These are phyloP conservation scores for Picea mariana DNA, from an alignment of 83 land plant genomes.

Conservation along the genomic window DNA sequence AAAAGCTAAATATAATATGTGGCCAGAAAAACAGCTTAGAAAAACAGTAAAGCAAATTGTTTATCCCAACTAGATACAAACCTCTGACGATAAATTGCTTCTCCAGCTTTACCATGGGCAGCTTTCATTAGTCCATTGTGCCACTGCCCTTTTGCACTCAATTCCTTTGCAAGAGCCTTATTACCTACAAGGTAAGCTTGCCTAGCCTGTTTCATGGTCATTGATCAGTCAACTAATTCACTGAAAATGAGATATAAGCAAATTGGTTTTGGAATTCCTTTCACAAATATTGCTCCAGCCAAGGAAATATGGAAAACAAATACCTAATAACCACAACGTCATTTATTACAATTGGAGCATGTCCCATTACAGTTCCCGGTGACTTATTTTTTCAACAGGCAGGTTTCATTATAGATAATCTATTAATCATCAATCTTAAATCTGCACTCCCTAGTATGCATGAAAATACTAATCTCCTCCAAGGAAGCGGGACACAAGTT, in stretches of 20 bases:
- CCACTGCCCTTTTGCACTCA: constrained; percentile 81
- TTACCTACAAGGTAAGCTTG: constrained; percentile 87
- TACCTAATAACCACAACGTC: neutral
- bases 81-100: constrained; percentile 86
- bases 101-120: constrained; percentile 86
- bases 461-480: no score
- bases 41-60: neutral
- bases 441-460: neutral
- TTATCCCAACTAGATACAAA: constrained; percentile 21
- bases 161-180: constrained; percentile 88
- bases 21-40: neutral
- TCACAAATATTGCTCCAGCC: neutral
- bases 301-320: neutral
- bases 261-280: neutral
- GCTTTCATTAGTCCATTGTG: constrained; percentile 85
- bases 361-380: neutral
- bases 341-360: neutral
- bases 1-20: neutral
- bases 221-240: neutral
- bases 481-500: neutral
- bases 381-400: neutral
- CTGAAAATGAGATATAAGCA: neutral
- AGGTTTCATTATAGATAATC: neutral
- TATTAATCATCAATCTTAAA: no score
- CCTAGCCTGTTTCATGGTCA: constrained; percentile 54